Evolutionary conservation across 306 rosid species (phyloP).

Genomic region (Begonia masoniana): DNA sequence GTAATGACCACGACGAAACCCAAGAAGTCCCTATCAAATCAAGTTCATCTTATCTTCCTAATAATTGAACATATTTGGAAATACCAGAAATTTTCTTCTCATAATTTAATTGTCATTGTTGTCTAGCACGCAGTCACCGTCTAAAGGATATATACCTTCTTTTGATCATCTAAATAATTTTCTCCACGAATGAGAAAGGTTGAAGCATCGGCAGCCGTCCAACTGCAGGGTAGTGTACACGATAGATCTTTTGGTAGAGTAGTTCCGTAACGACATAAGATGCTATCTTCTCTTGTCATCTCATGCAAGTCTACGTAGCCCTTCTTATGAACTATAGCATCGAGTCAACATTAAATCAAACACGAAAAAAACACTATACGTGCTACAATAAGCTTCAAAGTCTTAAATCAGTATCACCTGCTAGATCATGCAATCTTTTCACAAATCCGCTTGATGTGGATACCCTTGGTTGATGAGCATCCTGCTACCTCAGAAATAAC

Average conservation of each 20-base stretch:
- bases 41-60: too few relatives aligned
- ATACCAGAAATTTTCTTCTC: too few relatives aligned
- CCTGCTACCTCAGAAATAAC: slow-evolving; percentile 21
- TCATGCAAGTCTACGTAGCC: slow-evolving; percentile 59
- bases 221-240: slow-evolving; percentile 43
- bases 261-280: slow-evolving; percentile 36
- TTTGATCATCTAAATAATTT: slow-evolving; percentile 44
- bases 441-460: slow-evolving; percentile 55
- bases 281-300: slow-evolving; percentile 28
- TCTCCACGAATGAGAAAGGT: slow-evolving; percentile 67
- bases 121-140: too few relatives aligned
- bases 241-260: slow-evolving; percentile 59
- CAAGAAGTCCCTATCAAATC: too few relatives aligned
- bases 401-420: slow-evolving; percentile 30
- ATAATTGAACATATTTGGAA: too few relatives aligned
- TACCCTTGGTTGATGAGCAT: slow-evolving; percentile 23
- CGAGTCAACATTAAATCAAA: neutral
- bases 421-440: slow-evolving; percentile 55
- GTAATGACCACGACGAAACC: too few relatives aligned
- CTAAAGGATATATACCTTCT: slow-evolving; percentile 32
- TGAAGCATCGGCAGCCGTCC: slow-evolving; percentile 72
- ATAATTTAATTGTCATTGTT: too few relatives aligned
- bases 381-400: neutral
- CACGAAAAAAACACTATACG: neutral
- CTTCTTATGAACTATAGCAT: slow-evolving; percentile 61